A percentile compares a stretch with the other conserved stretches of the same genome.
Evolutionary conservation across 108 stramenopile species (phyloP).

Genomic region (Cyclotella choctawhatcheeana): DNA sequence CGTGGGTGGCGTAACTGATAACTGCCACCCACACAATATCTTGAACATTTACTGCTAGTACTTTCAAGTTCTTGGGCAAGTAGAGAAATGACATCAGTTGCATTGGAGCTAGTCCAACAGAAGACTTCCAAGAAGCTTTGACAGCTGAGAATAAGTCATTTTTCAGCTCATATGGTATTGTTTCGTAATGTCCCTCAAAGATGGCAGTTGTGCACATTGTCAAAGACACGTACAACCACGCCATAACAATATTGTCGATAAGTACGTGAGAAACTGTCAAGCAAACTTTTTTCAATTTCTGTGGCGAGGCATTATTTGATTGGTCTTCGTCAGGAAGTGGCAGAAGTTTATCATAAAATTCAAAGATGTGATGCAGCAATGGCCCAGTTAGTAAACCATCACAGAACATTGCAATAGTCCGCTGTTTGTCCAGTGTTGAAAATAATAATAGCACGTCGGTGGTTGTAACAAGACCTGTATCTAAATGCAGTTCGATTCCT

Average conservation of each 20-base stretch:
- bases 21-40: constrained; percentile 53
- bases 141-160: constrained; percentile 43
- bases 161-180: constrained; percentile 36
- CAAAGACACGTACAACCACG: constrained; percentile 32
- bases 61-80: constrained; percentile 46
- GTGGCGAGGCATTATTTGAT: background rate
- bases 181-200: constrained; percentile 30
- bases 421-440: constrained; percentile 28
- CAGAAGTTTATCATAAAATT: constrained; percentile 40
- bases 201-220: constrained; percentile 43
- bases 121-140: constrained; percentile 41
- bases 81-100: constrained; percentile 52
- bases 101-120: constrained; percentile 44
- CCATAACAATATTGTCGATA: constrained; percentile 53
- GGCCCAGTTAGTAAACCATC: constrained; percentile 53
- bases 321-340: constrained; percentile 26
- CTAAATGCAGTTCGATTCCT: constrained; percentile 26
- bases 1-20: constrained; percentile 53
- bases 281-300: constrained; percentile 6
- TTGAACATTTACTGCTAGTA: constrained; percentile 48
- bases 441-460: background rate
- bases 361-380: constrained; percentile 42
- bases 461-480: background rate
- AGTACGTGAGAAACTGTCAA: constrained; percentile 38
- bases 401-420: constrained; percentile 46